Evolutionary conservation across 176 grass and related monocot species (phyloP), one percentile per base, ranked within the genome.

Genomic region (Juncus effusus): DNA sequence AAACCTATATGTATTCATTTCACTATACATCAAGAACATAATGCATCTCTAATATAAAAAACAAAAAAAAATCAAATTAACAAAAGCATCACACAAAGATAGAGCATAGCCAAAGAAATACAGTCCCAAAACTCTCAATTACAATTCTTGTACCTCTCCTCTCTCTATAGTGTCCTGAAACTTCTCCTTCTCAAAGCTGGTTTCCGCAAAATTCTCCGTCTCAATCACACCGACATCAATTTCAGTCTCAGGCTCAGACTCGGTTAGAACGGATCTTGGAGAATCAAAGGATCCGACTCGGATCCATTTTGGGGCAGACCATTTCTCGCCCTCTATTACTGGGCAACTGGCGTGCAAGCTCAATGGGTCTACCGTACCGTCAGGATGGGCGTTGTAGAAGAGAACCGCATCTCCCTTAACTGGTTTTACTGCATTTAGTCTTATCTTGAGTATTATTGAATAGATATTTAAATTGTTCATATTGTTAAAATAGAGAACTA

Each of bases 301-400:
- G 40, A 93, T 82, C 78, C 89, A 88, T 69, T 80, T 93, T 38
- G 81, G 77, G 16, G 76, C 76, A 3, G 78, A 85, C 89, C 84
- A 88, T 49, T 88, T 93, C 41, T 82, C 78, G 16, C 89, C 84
- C 7, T 76, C 49, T 10, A 85, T 36, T 10, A 93, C 81, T 0
- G 79, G 81, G 67, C 84, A 93, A 59, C 84, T 79, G 7, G 78
- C 84, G 57, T 82, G 89, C 10, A 85, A 36, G 54, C 75, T 87
- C 0, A n/a, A 37, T 35, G 62, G 45, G 63, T 87, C 72, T 9
- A n/a, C 41, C 12, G 66, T 82, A 13, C 45, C 66, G 62, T 93
- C 70, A 10, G 63, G 63, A 57, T 82, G 76, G 49, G 82, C 75
- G 62, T 60, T 82, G 14, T 82, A 93, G 76, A 93, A 87, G 15